phyloP scores from a whole-genome alignment of 169 alveolate genomes.

The Plasmodium knowlesi region DNA sequence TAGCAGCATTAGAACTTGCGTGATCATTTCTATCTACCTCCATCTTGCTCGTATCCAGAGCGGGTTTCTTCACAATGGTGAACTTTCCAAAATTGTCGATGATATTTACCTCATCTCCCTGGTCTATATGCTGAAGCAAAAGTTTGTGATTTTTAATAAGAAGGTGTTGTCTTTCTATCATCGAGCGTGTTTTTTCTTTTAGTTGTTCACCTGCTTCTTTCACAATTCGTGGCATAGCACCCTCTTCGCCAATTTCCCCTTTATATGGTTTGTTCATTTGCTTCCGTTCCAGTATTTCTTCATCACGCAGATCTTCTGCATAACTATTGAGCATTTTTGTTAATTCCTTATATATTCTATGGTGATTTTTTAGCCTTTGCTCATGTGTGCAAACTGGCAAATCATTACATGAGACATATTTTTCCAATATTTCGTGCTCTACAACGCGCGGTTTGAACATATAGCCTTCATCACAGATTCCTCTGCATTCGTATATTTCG shows the following conservation, averaged over 20 bases:
- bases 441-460: constrained; percentile 14
- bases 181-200: neutral
- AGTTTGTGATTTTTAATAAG: neutral
- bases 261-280: neutral
- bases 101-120: neutral
- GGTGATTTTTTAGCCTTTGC: constrained; percentile 19
- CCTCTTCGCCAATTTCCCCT: neutral
- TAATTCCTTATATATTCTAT: neutral
- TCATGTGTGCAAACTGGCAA: constrained; percentile 21
- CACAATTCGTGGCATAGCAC: constrained; percentile 12
- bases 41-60: neutral
- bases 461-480: constrained; percentile 52
- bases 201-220: neutral
- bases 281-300: neutral
- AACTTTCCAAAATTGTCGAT: neutral
- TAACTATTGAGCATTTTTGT: neutral
- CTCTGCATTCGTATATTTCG: constrained; percentile 41
- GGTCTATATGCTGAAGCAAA: neutral
- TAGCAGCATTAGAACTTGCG: neutral
- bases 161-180: constrained; percentile 7
- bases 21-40: neutral
- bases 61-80: neutral
- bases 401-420: constrained; percentile 25
- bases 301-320: neutral
- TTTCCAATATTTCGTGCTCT: constrained; percentile 12